phyloP scores from a whole-genome alignment of 1,284 basidiomycete genomes.

The Agaricales sp. region DNA sequence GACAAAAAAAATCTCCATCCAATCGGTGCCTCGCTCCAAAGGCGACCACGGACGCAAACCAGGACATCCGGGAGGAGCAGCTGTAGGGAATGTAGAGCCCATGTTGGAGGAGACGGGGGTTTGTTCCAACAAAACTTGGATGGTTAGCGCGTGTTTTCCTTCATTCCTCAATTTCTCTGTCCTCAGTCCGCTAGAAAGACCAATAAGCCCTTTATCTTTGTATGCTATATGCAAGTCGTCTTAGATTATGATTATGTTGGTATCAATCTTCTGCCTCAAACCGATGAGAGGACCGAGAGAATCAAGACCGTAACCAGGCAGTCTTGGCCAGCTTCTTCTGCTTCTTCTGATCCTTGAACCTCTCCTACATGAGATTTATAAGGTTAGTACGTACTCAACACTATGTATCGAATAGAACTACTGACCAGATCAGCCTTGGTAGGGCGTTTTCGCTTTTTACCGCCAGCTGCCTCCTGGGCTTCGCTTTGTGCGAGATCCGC shows the following conservation, averaged over 20 bases:
- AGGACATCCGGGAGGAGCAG: neutral
- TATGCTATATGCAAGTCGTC: no score
- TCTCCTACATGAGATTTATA: conserved; percentile 43
- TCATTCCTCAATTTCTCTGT: no score
- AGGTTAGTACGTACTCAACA: conserved; percentile 9
- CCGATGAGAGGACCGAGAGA: no score
- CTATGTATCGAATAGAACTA: conserved; percentile 10
- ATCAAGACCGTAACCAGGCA: conserved; percentile 63
- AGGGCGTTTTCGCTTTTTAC: conserved; percentile 65
- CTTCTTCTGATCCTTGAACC: conserved; percentile 79
- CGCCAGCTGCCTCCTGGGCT: conserved; percentile 41
- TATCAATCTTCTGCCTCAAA: no score
- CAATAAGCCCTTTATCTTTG: no score
- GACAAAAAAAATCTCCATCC: neutral
- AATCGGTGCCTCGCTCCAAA: neutral
- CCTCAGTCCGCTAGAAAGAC: no score
- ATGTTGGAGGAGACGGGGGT: no score
- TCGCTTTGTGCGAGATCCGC: conserved; percentile 51
- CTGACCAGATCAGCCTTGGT: conserved; percentile 83
- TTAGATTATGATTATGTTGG: no score
- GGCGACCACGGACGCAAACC: no score
- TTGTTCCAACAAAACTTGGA: no score
- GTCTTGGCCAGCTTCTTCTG: conserved; percentile 81
- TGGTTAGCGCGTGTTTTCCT: no score
- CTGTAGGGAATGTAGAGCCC: no score